A percentile compares a stretch with the other conserved stretches of the same genome.
phyloP scores from a whole-genome alignment of 805 yeast genomes.

The Ogataea sp. region DNA sequence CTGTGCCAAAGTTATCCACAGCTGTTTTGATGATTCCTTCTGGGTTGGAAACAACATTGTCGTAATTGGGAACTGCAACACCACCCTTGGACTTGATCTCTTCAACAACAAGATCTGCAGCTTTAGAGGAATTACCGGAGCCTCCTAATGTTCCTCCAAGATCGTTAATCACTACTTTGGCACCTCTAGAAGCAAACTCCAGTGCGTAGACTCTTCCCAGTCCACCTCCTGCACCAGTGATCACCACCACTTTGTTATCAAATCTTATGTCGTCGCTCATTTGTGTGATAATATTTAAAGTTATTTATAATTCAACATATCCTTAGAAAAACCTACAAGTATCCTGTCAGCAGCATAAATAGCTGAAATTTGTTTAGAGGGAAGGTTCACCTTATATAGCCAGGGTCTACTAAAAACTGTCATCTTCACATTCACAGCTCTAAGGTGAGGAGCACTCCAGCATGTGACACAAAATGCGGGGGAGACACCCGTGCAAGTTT shows the following conservation, averaged over 20 bases:
- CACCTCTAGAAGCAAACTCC: slow-evolving; percentile 84
- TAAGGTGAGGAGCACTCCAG: no score
- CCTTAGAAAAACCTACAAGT: no score
- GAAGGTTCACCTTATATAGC: no score
- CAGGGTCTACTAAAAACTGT: no score
- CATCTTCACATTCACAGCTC: no score
- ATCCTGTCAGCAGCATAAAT: no score
- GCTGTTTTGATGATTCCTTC: slow-evolving; percentile 83
- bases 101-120: slow-evolving; percentile 84
- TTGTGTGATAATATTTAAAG: not conserved
- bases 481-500: no score
- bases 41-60: slow-evolving; percentile 77
- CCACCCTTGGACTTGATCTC: slow-evolving; percentile 78
- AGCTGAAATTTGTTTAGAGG: no score
- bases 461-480: no score
- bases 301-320: no score
- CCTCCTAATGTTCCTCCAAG: slow-evolving; percentile 81
- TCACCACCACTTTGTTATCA: slow-evolving; percentile 81
- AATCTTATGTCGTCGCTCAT: slow-evolving; percentile 31
- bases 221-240: slow-evolving; percentile 98
- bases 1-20: slow-evolving; percentile 76
- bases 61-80: slow-evolving; percentile 86
- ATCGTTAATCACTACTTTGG: slow-evolving; percentile 92
- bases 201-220: slow-evolving; percentile 84
- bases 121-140: slow-evolving; percentile 56